Evolutionary conservation across 768 basidiomycete genomes (phyloP).

Genomic region (Psilocybe cyanescens): DNA sequence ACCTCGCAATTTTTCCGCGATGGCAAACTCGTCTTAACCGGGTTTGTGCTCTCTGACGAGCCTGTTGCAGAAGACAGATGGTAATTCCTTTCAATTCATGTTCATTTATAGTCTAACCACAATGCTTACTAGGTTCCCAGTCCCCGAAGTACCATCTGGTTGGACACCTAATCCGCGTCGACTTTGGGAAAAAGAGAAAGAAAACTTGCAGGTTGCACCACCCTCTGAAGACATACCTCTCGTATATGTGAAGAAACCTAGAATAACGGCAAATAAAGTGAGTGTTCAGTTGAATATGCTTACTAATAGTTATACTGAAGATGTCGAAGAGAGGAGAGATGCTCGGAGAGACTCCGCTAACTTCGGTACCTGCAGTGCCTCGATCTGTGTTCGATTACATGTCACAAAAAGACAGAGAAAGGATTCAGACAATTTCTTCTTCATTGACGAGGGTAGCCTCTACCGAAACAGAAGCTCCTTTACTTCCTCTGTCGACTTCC

Average conservation of each 20-base stretch:
- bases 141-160: slow-evolving; percentile 79
- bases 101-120: background rate
- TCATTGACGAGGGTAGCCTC: slow-evolving; percentile 24
- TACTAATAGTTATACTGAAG: background rate
- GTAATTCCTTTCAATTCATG: slow-evolving; percentile 40
- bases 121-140: slow-evolving; percentile 64
- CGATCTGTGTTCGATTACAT: slow-evolving; percentile 94
- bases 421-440: slow-evolving; percentile 65
- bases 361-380: slow-evolving; percentile 62
- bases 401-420: slow-evolving; percentile 89
- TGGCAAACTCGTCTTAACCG: slow-evolving; percentile 71
- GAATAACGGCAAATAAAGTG: slow-evolving; percentile 76
- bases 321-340: slow-evolving; percentile 73
- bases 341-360: slow-evolving; percentile 81
- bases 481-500: slow-evolving; percentile 25
- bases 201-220: slow-evolving; percentile 38
- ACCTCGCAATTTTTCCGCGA: slow-evolving; percentile 63
- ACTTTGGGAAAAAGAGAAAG: slow-evolving; percentile 67
- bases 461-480: slow-evolving; percentile 20
- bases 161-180: slow-evolving; percentile 86
- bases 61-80: slow-evolving; percentile 73
- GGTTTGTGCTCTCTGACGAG: slow-evolving; percentile 73
- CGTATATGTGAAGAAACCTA: slow-evolving; percentile 52
- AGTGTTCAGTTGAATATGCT: slow-evolving; percentile 25
- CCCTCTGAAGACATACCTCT: slow-evolving; percentile 33